Conservation (phyloP, 495 filamentous ascomycete species). For the Daldinia decipiens region DNA sequence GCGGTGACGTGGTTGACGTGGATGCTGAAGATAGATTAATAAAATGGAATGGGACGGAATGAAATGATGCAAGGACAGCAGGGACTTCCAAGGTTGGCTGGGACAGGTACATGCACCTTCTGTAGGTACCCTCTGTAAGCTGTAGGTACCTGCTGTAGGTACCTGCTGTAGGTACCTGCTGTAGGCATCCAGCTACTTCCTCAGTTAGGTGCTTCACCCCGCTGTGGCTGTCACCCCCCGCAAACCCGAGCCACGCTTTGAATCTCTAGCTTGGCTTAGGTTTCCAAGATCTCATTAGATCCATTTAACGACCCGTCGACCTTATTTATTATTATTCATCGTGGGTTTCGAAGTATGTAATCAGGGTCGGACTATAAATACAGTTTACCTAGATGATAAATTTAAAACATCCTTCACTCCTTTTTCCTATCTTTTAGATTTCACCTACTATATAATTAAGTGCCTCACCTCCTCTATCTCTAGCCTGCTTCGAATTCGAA, state of each 20-base stretch:
- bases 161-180: not conserved
- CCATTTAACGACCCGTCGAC: not conserved
- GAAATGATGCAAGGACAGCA: slow-evolving; percentile 17
- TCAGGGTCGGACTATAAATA: too few relatives aligned
- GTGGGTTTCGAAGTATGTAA: not conserved
- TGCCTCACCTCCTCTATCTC: not conserved
- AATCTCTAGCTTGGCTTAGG: not conserved
- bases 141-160: not conserved
- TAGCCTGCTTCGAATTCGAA: slow-evolving; percentile 9
- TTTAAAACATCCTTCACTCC: not conserved
- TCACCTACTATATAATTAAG: not conserved
- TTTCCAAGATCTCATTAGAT: slow-evolving; percentile 6
- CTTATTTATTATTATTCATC: not conserved
- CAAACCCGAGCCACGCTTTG: not conserved
- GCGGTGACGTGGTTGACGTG: slow-evolving; percentile 43
- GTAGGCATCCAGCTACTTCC: not conserved
- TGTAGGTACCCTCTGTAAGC: not conserved
- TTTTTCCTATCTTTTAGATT: not conserved
- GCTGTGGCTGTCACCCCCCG: slow-evolving; percentile 29
- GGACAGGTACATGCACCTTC: not conserved
- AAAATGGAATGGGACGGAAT: slow-evolving; percentile 20
- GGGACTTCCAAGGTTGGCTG: not conserved
- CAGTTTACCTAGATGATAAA: not conserved
- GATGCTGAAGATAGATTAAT: slow-evolving; percentile 38
- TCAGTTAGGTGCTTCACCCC: slow-evolving; percentile 12